These are phyloP conservation scores for Scheffersomyces coipomensis DNA, from an alignment of 805 yeast species.

Conservation along the genomic window DNA sequence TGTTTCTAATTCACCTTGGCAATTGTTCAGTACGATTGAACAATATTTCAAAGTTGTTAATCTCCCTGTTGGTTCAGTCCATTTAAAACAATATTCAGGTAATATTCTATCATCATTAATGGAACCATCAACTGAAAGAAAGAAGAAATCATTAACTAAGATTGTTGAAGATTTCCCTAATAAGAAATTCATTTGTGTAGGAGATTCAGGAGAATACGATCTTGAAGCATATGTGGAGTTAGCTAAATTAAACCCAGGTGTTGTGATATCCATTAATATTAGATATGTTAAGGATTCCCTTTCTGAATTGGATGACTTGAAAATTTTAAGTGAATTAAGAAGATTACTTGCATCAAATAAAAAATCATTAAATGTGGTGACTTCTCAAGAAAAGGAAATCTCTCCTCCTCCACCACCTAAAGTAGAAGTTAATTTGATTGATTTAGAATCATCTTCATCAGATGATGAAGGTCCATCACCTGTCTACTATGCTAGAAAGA, in stretches of 20 bases:
- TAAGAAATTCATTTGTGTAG: conserved; percentile 78
- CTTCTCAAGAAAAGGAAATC: neutral
- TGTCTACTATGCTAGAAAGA: conserved; percentile 1
- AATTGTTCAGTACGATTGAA: conserved; percentile 60
- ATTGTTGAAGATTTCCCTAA: conserved; percentile 72
- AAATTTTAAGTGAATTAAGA: conserved; percentile 28
- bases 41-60: conserved; percentile 54
- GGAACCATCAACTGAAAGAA: conserved; percentile 85
- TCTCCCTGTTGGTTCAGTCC: conserved; percentile 80
- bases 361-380: conserved; percentile 4
- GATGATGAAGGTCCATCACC: neutral
- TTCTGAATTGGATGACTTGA: conserved; percentile 49
- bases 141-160: conserved; percentile 60
- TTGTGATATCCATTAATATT: conserved; percentile 72
- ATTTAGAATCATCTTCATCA: conserved; percentile 17
- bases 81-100: conserved; percentile 85
- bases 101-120: conserved; percentile 75
- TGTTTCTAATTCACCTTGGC: conserved; percentile 96
- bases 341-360: conserved; percentile 15
- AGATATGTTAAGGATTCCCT: conserved; percentile 72
- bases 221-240: conserved; percentile 83
- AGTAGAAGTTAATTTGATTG: conserved; percentile 29
- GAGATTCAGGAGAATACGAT: conserved; percentile 96
- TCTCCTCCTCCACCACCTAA: conserved; percentile 9
- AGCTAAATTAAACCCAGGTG: conserved; percentile 59